Evolutionary conservation across 1,284 basidiomycete species (phyloP), one percentile per base, ranked within the genome.

Genomic region (Leccinum subrobustum): DNA sequence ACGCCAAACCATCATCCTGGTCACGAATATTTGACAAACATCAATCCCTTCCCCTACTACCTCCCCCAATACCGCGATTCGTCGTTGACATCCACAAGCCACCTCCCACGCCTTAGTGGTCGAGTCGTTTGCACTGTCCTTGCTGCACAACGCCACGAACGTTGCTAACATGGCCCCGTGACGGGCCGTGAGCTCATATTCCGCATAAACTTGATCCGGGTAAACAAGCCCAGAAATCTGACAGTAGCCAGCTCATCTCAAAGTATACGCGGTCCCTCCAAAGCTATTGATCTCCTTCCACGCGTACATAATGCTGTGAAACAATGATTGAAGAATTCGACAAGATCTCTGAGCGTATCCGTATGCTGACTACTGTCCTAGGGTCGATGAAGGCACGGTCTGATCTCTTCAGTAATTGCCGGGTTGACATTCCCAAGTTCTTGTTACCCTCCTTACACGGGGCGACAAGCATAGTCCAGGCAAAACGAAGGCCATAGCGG

Each of bases 221-320:
- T 62, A 87, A 87, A 74, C 87, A 89, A 54, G 81, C 79, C 88
- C 88, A 90, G 68, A 88, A 90, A 73, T 89, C 84, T 14, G 88
- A 35, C 33, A 35, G 33, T 35, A 14, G 12, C 33, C 33, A 14
- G 33, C 33, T 35, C 27, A 33, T 11, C 31, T 33, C 33, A 35
- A 35, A 35, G 33, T 14, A 35, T 35, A 35, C 5, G 33, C 12
- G 33, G 33, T 42, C n/a, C 39, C 39, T n/a, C 12, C 35, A 6
- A 37, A 11, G 9, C 11, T 9, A 31, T 31, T 35, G 35, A 35
- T 35, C 35, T 35, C 35, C 33, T 6, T 14, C 1, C 7, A 42
- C 8, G n/a, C 18, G 0, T 44, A 42, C 16, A 4, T n/a, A n/a
- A 4, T 39, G 16, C 39, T 18, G 39, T 20, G 39, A 42, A 11